A percentile compares a stretch with the other conserved stretches of the same genome.
Evolutionary conservation across 768 basidiomycete genomes (phyloP).

Genomic region (button mushroom (Agaricus bisporus)): DNA sequence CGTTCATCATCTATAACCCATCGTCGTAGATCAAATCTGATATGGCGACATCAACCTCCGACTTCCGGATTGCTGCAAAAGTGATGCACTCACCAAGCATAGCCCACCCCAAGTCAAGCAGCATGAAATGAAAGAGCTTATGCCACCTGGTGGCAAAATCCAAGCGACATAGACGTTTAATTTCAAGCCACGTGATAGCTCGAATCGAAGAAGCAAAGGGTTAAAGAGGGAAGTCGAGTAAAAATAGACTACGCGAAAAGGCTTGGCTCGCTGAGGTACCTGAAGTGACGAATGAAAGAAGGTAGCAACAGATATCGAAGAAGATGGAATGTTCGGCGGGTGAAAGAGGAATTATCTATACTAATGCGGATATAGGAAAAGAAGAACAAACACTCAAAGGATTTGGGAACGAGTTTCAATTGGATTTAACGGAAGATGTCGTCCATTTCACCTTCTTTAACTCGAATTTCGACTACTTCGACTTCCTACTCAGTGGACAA

Average conservation of each 20-base stretch:
- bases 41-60: too few relatives aligned
- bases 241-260: background rate
- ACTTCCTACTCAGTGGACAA: conserved; percentile 77
- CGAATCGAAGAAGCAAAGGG: background rate
- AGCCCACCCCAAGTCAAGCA: too few relatives aligned
- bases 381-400: background rate
- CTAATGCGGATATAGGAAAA: background rate
- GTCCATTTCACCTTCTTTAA: conserved; percentile 65
- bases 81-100: too few relatives aligned
- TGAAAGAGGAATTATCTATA: background rate
- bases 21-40: too few relatives aligned
- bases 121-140: too few relatives aligned
- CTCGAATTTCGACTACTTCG: conserved; percentile 84
- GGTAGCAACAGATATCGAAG: background rate
- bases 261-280: too few relatives aligned
- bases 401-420: background rate
- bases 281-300: background rate
- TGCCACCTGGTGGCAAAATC: too few relatives aligned
- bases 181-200: too few relatives aligned
- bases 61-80: too few relatives aligned
- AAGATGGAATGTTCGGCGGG: background rate
- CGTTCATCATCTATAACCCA: too few relatives aligned
- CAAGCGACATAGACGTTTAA: too few relatives aligned
- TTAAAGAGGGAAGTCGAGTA: background rate
- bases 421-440: background rate